Evolutionary conservation across 495 filamentous ascomycete genomes (phyloP).

Genomic region (Lepidopterella palustris): DNA sequence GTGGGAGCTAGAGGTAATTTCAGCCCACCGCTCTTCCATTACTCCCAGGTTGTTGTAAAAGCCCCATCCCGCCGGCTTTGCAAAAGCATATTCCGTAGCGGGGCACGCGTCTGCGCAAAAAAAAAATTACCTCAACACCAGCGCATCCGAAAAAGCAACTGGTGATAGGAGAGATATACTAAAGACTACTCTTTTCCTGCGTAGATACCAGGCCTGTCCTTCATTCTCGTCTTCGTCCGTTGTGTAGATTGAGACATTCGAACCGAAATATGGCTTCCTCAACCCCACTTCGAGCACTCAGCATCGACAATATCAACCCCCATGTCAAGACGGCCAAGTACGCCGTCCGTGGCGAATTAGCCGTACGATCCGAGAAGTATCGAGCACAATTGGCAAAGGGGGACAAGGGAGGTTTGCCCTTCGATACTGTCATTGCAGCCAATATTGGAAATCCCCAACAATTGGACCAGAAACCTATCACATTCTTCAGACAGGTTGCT

Average conservation of each 20-base stretch:
- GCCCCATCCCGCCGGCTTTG: neutral
- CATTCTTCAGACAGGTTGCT: slow-evolving; percentile 96
- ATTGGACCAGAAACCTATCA: slow-evolving; percentile 96
- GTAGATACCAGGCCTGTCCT: slow-evolving; percentile 4
- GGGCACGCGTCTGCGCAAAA: slow-evolving; percentile 19
- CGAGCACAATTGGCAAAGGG: slow-evolving; percentile 58
- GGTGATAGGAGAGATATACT: slow-evolving; percentile 8
- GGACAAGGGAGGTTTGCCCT: slow-evolving; percentile 62
- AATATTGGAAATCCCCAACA: slow-evolving; percentile 99
- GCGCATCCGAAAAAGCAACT: slow-evolving; percentile 20
- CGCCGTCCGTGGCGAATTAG: slow-evolving; percentile 92
- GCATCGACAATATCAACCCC: slow-evolving; percentile 84
- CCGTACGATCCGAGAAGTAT: slow-evolving; percentile 83
- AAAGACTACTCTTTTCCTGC: slow-evolving; percentile 4
- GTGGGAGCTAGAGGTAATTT: slow-evolving; percentile 23
- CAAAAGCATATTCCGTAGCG: slow-evolving; percentile 18
- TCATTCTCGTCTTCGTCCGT: neutral
- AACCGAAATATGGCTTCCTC: slow-evolving; percentile 54
- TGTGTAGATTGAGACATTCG: neutral
- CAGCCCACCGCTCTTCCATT: neutral
- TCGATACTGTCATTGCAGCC: slow-evolving; percentile 84
- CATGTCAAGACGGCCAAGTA: slow-evolving; percentile 81
- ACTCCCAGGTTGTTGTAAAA: neutral
- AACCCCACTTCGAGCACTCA: slow-evolving; percentile 53
- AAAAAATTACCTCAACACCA: slow-evolving; percentile 24